Percentiles rank a stretch among this genome's conserved stretches.
Evolutionary conservation across 352 stramenopile genomes (phyloP).

Genomic region (Phytophthora macrochlamydospora): DNA sequence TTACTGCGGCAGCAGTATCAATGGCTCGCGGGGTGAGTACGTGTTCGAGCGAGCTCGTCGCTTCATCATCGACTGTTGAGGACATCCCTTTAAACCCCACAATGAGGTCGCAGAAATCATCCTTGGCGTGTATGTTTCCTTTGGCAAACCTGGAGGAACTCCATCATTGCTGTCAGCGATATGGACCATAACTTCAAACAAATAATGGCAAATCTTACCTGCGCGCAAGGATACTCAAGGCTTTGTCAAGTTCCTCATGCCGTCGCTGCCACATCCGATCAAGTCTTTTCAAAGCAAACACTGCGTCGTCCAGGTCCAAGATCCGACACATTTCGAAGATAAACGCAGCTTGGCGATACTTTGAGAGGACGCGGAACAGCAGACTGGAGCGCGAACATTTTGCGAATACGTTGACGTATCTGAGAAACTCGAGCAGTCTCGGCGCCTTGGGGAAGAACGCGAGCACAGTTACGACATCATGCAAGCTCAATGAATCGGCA

Average conservation of each 20-base stretch:
- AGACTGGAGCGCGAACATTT: conserved; percentile 31
- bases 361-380: conserved; percentile 60
- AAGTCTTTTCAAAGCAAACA: conserved; percentile 66
- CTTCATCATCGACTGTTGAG: conserved; percentile 9
- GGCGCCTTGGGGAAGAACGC: conserved; percentile 45
- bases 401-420: conserved; percentile 46
- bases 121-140: conserved; percentile 30
- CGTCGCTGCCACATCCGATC: conserved; percentile 53
- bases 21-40: conserved; percentile 16
- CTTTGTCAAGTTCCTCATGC: conserved; percentile 32
- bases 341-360: conserved; percentile 53
- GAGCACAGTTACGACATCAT: conserved; percentile 57
- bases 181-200: no score
- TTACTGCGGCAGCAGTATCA: neutral
- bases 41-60: conserved; percentile 15
- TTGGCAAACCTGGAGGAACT: conserved; percentile 3
- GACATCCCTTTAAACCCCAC: conserved; percentile 47
- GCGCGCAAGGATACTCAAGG: conserved; percentile 28
- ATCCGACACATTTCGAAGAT: conserved; percentile 74
- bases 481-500: conserved; percentile 33
- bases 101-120: conserved; percentile 74
- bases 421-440: conserved; percentile 46
- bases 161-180: no score
- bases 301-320: conserved; percentile 63
- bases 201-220: conserved; percentile 12